Conservation (phyloP, 1,139 yeast species). For the Torulaspora globosa region DNA sequence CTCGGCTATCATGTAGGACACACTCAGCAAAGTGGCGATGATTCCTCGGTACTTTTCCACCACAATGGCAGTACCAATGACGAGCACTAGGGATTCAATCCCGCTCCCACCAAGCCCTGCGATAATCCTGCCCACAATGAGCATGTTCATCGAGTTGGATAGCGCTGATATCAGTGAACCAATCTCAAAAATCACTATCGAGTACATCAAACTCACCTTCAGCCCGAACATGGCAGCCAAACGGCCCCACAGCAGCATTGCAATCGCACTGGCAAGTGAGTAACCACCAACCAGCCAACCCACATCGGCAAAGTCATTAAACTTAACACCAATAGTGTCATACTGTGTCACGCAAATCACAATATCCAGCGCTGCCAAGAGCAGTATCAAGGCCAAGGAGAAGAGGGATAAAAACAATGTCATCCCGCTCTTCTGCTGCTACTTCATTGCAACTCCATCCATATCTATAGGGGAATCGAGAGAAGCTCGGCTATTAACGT, state of each 20-base stretch:
- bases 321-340: conserved; percentile 50
- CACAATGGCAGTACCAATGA: conserved; percentile 55
- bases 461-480: not conserved
- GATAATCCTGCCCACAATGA: conserved; percentile 62
- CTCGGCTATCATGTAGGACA: conserved; percentile 50
- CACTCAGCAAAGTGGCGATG: conserved; percentile 46
- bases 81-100: conserved; percentile 52
- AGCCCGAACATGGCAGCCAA: conserved; percentile 58
- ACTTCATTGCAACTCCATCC: not conserved
- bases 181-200: conserved; percentile 50
- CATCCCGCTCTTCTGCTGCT: not conserved
- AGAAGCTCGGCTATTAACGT: too few species aligned
- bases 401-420: conserved; percentile 23
- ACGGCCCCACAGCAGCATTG: conserved; percentile 56
- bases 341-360: conserved; percentile 58
- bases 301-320: conserved; percentile 48
- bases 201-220: conserved; percentile 45
- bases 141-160: conserved; percentile 49
- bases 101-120: conserved; percentile 73
- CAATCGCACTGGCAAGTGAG: conserved; percentile 51
- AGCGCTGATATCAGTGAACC: conserved; percentile 60
- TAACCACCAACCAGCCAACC: conserved; percentile 59
- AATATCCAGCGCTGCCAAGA: conserved; percentile 62
- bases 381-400: conserved; percentile 47
- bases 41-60: conserved; percentile 53